Conservation (phyloP, 2,329 filamentous ascomycete species). For the Mariannaea sp. region DNA sequence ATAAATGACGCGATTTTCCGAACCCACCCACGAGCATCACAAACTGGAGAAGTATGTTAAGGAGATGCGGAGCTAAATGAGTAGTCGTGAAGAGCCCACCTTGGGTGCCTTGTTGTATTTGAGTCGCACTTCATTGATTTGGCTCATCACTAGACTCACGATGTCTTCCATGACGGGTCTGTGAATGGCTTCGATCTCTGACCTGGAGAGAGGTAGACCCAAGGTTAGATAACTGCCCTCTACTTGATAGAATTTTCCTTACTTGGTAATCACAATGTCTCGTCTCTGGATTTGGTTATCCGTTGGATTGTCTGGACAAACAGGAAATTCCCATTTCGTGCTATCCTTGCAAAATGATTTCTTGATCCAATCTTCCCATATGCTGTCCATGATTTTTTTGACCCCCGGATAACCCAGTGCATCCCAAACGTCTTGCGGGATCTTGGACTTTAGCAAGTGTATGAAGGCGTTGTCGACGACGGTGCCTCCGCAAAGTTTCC, state of each 20-base stretch:
- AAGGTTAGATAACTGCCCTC: not conserved
- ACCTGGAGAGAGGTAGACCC: not conserved
- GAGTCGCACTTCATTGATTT: not conserved
- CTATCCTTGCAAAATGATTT: conserved; percentile 23
- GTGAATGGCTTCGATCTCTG: not conserved
- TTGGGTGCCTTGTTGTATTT: conserved; percentile 33
- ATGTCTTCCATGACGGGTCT: not conserved
- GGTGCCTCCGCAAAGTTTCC: conserved; percentile 47
- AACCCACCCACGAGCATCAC: conserved; percentile 49
- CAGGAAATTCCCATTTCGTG: conserved; percentile 12
- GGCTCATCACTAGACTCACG: not conserved
- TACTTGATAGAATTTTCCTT: not conserved
- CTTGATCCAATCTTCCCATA: conserved; percentile 42
- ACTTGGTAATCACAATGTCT: conserved; percentile 18
- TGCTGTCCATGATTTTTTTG: conserved; percentile 27
- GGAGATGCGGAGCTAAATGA: not conserved
- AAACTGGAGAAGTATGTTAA: conserved; percentile 34
- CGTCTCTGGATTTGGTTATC: not conserved
- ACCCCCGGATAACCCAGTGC: conserved; percentile 12
- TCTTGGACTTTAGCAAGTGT: conserved; percentile 25
- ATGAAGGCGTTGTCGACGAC: conserved; percentile 49
- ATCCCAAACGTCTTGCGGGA: conserved; percentile 10
- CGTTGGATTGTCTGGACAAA: conserved; percentile 7
- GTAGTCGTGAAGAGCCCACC: conserved; percentile 26
- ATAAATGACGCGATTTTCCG: conserved; percentile 42